Base-by-base conservation (phyloP, 805 yeast genomes). In the Candida vartiovaarae region DNA sequence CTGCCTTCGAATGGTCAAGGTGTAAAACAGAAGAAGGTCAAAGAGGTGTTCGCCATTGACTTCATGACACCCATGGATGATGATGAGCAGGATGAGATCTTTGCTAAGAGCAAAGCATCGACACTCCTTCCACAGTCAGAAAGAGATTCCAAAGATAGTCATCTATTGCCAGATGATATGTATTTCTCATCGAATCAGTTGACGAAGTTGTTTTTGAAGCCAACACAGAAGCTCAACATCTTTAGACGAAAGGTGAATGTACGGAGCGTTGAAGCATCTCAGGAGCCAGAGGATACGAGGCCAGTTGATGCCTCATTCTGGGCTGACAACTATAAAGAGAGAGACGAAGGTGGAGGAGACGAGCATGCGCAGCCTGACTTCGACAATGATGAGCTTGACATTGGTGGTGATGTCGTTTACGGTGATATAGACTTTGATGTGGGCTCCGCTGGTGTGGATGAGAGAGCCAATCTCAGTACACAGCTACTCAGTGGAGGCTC, bases 131-230 rank as follows among this genome's bases (percentile, higher is more conserved):
- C 80, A 3, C 63, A 67, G 41, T 57, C 67, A 5, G 66, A 67
- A 38, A 59, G 72, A 57, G 56, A 58, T 9, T 65, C 73, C 4
- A 66, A 65, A 4, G 61, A 70, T 32, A 68, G 68, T 39, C 73
- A 76, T 53, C 58, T 78, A 36, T 64, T 87, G 6, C 95, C 95
- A 0, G 82, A 79, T 50, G 95, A 87, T 60, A 68, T 76, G 48
- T 80, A 75, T 49, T 87, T 84, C 61, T 75, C 82, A 5, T 80
- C 95, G 0, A 76, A 76, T 40, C 74, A 78, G 45, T 71, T 91
- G 44, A 75, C 84, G 7, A 74, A 74, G 44, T 67, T 87, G 31
- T 85, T 85, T 56, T 64, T 82, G 38, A 85, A 84, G 58, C 95
- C 95, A 3, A 58, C 59, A 9, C 69, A 69, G 41, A 60, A 68